These are phyloP conservation scores for Fusarium verticillioides DNA, from an alignment of 2,329 filamentous ascomycete species.

Conservation along the genomic window DNA sequence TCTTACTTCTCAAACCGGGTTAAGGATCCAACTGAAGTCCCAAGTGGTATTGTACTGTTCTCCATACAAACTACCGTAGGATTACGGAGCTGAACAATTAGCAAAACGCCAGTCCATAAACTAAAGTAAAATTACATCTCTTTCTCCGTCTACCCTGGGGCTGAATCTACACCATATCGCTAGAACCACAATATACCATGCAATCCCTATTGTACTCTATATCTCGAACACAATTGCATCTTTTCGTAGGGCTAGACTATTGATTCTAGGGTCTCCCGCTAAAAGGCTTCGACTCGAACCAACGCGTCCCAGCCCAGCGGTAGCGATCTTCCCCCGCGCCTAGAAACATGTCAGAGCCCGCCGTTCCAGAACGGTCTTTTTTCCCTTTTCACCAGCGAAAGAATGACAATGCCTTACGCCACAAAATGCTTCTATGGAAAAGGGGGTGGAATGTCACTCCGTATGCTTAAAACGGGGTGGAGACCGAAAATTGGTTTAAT, in stretches of 20 bases:
- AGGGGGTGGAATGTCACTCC: conserved; percentile 6
- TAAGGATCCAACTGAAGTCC: neutral
- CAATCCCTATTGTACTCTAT: neutral
- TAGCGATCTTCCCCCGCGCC: neutral
- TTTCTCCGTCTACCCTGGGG: neutral
- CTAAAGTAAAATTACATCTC: neutral
- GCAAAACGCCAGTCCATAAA: neutral
- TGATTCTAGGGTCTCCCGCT: neutral
- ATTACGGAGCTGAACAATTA: neutral
- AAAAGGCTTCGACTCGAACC: neutral
- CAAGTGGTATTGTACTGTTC: neutral
- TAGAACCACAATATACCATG: neutral
- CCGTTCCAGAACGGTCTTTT: conserved; percentile 16
- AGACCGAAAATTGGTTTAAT: neutral
- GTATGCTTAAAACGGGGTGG: conserved; percentile 32
- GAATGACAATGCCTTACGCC: conserved; percentile 1
- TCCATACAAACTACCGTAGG: neutral
- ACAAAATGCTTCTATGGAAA: neutral
- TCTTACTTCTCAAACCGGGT: neutral
- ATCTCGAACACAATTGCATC: neutral
- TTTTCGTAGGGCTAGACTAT: neutral
- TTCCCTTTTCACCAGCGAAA: neutral
- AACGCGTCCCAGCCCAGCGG: neutral
- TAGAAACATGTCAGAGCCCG: neutral
- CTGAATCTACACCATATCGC: neutral